phyloP scores from a whole-genome alignment of 768 basidiomycete species.

The Lactarius deliciosus region DNA sequence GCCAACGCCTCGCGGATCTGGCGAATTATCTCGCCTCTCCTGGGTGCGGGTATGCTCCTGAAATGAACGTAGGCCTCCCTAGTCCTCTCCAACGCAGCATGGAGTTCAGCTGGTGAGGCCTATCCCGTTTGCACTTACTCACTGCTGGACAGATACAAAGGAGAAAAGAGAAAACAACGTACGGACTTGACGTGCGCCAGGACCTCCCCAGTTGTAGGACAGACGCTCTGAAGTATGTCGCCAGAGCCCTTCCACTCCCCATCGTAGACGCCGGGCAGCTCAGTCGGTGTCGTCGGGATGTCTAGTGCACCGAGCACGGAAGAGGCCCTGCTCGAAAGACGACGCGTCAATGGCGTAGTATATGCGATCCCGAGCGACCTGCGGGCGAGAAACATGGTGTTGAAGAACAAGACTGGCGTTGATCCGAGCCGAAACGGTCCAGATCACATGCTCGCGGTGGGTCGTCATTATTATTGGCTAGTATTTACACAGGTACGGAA shows the following conservation, averaged over 20 bases:
- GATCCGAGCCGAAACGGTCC: slow-evolving; percentile 19
- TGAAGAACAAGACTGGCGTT: not conserved
- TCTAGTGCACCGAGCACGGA: slow-evolving; percentile 62
- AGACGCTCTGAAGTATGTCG: slow-evolving; percentile 64
- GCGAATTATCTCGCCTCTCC: slow-evolving; percentile 82
- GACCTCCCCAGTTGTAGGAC: slow-evolving; percentile 86
- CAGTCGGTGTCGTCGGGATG: slow-evolving; percentile 52
- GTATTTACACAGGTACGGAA: not conserved
- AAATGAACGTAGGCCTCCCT: slow-evolving; percentile 72
- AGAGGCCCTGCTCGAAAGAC: slow-evolving; percentile 70
- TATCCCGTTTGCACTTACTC: slow-evolving; percentile 31
- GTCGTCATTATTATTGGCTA: not conserved
- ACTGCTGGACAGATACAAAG: not conserved
- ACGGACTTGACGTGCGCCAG: slow-evolving; percentile 75
- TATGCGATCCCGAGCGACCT: slow-evolving; percentile 23
- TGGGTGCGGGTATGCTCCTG: slow-evolving; percentile 80
- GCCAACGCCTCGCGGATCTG: slow-evolving; percentile 84
- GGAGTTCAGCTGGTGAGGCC: slow-evolving; percentile 74
- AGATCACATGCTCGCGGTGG: not conserved
- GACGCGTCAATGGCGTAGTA: slow-evolving; percentile 38
- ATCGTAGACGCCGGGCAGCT: slow-evolving; percentile 76
- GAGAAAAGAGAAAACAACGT: slow-evolving; percentile 32
- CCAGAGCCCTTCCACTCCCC: slow-evolving; percentile 81
- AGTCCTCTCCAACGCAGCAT: slow-evolving; percentile 63
- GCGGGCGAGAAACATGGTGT: slow-evolving; percentile 19